Conservation (phyloP, 2,329 filamentous ascomycete species). For the Xylaria sp. region DNA sequence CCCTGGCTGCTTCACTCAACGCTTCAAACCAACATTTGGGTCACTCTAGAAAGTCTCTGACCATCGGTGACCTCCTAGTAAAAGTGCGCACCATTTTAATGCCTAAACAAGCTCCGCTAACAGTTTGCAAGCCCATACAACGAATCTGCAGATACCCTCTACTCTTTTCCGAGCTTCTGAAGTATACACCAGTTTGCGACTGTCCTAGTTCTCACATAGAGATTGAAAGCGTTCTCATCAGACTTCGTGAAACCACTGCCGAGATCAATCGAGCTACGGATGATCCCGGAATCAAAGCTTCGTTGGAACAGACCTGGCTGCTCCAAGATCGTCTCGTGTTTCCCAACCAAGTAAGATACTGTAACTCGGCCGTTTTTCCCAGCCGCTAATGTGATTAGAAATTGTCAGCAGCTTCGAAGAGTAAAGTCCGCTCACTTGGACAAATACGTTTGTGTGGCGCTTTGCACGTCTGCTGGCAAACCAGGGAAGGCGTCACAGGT, state of each 20-base stretch:
- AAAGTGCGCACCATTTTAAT: slow-evolving; percentile 69
- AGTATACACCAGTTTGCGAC: slow-evolving; percentile 84
- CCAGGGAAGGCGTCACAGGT: slow-evolving; percentile 73
- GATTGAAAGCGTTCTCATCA: slow-evolving; percentile 77
- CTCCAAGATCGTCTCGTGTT: slow-evolving; percentile 85
- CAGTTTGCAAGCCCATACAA: slow-evolving; percentile 78
- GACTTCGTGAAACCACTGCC: slow-evolving; percentile 77
- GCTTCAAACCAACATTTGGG: slow-evolving; percentile 73
- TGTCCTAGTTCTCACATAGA: slow-evolving; percentile 85
- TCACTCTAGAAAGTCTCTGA: slow-evolving; percentile 78
- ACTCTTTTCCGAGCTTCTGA: slow-evolving; percentile 84
- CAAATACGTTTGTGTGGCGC: slow-evolving; percentile 84
- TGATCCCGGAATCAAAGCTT: slow-evolving; percentile 74
- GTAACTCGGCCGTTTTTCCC: neutral
- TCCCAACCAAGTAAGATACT: slow-evolving; percentile 70
- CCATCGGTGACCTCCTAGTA: slow-evolving; percentile 86
- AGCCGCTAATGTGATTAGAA: slow-evolving; percentile 52
- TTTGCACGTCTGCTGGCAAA: slow-evolving; percentile 85
- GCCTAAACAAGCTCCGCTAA: slow-evolving; percentile 26
- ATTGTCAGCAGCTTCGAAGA: slow-evolving; percentile 65
- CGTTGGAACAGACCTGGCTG: slow-evolving; percentile 84
- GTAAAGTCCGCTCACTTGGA: slow-evolving; percentile 81
- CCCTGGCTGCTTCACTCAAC: slow-evolving; percentile 78
- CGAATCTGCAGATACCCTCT: slow-evolving; percentile 91
- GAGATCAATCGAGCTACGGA: slow-evolving; percentile 89